phyloP scores from a whole-genome alignment of 2,329 filamentous ascomycete species.

The Phoma sp. region DNA sequence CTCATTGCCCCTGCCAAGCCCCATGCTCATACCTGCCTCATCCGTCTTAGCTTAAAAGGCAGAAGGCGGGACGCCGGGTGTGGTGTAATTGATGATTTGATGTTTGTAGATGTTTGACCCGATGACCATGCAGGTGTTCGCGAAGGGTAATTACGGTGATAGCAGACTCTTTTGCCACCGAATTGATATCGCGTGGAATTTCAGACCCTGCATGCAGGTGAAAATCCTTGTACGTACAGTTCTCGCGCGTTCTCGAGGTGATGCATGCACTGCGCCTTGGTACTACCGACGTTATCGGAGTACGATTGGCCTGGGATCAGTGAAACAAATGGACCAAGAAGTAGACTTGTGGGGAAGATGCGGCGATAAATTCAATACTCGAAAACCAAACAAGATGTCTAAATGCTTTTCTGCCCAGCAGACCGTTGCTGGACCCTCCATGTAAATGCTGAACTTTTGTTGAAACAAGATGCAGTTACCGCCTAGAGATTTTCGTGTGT shows the following conservation, averaged over 20 bases:
- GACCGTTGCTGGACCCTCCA: not conserved
- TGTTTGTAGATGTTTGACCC: not conserved
- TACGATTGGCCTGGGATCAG: not conserved
- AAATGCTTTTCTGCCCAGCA: not conserved
- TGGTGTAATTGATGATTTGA: not conserved
- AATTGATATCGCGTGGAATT: too few species aligned
- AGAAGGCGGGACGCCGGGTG: not conserved
- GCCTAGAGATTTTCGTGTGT: not conserved
- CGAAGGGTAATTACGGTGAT: not conserved
- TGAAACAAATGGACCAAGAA: not conserved
- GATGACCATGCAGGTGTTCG: not conserved
- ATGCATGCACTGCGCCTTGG: too few species aligned
- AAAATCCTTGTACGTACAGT: not conserved
- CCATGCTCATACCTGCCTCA: not conserved
- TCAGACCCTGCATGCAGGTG: too few species aligned
- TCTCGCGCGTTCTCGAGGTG: not conserved
- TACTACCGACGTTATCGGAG: too few species aligned
- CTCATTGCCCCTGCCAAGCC: not conserved
- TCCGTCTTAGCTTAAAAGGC: not conserved
- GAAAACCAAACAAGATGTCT: constrained; percentile 2
- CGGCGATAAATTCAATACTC: not conserved
- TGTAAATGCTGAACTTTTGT: not conserved
- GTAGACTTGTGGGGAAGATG: not conserved
- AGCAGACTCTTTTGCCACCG: too few species aligned
- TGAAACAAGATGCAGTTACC: not conserved